These are phyloP conservation scores for Zygotorulaspora florentina DNA, from an alignment of 805 yeast species.

Conservation along the genomic window DNA sequence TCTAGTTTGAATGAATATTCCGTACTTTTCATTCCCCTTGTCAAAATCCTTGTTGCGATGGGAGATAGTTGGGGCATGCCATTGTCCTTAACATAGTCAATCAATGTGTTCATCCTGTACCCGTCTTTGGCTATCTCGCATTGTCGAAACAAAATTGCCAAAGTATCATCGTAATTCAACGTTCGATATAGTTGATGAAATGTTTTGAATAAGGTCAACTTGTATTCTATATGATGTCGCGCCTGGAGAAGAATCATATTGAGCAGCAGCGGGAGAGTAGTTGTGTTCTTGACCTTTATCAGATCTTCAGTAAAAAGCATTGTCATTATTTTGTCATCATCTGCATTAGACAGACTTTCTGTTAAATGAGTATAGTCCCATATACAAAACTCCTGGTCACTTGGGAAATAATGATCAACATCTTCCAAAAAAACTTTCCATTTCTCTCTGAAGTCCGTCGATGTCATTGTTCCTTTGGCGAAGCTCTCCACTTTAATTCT, in stretches of 20 bases:
- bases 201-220: conserved; percentile 12
- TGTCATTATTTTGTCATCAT: conserved; percentile 9
- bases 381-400: conserved; percentile 10
- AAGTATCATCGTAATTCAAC: conserved; percentile 8
- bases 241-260: conserved; percentile 25
- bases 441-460: conserved; percentile 25
- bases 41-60: conserved; percentile 4
- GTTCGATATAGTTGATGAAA: conserved; percentile 8
- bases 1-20: conserved; percentile 3
- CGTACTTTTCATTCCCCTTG: conserved; percentile 6
- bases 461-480: conserved; percentile 21
- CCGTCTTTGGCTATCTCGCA: conserved; percentile 7
- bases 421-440: conserved; percentile 34
- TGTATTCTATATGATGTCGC: conserved; percentile 4
- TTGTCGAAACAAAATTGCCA: conserved; percentile 10
- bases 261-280: conserved; percentile 24
- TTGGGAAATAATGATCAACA: conserved; percentile 23
- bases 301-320: conserved; percentile 21
- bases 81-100: conserved; percentile 6
- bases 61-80: conserved; percentile 3
- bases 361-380: conserved; percentile 30
- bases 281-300: conserved; percentile 17
- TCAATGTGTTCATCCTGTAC: conserved; percentile 7
- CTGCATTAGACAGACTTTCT: conserved; percentile 10
- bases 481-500: conserved; percentile 29